Evolutionary conservation across 306 rosid species (phyloP), one percentile per base, ranked within the genome.

Genomic region (Fragaria nilgerrensis): DNA sequence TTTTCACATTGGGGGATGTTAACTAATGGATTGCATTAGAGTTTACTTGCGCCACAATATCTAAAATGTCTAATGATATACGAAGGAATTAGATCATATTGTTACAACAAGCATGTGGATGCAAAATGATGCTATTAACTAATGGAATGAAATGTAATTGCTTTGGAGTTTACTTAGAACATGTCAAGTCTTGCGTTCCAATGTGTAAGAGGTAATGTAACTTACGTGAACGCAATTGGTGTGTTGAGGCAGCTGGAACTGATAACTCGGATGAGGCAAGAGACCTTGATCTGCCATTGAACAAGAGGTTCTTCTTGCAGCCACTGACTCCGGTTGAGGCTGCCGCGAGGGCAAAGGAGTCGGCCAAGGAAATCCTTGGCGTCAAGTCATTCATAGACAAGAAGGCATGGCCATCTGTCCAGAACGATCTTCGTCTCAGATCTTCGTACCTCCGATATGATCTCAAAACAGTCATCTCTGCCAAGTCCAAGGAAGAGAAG

Each of bases 391-490:
- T 86, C 4, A 96, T 96, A 14, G 94, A 92, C 45, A 91, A 92
- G 88, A 96, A 96, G 87, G 98, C 97, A 7, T 96, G 99, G 99
- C 97, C 99, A 5, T 92, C 48, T 59, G 97, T 96, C 73, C 92
- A 91, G 85, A 93, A 86, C 53, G 99, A 96, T 74, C 90, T 96
- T 59, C 96, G 99, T 58, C 88, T 89, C 72, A 84, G 43, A 65
- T 91, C 97, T 1, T 75, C 37, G 50, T 96, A 92, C 75, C 99
- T 96, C 67, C 88, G 99, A 1, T 96, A 50, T 81, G 99, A 96
- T 37, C 98, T 96, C 32, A 92, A 88, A 68, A 96, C 98, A 41
- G 74, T 96, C 70, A 88, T 92, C 48, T 65, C 97, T 52, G 66
- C 98, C 56, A 92, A 87, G 86, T 75, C 99, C 65, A 92, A 91